Conservation (phyloP, 164 flowering plant genomes). For the Vitis rotundifolia region DNA sequence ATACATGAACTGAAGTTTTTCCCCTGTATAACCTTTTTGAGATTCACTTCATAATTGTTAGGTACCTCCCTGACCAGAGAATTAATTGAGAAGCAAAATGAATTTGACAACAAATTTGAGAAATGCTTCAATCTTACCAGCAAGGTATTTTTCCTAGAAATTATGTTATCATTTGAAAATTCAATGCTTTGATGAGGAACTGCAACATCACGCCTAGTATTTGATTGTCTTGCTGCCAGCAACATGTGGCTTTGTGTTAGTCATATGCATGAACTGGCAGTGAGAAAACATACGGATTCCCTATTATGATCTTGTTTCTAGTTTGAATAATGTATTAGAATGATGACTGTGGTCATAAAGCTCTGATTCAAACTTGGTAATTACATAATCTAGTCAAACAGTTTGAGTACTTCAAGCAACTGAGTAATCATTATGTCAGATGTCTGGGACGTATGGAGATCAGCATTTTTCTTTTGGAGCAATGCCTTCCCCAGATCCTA, state of each 20-base stretch:
- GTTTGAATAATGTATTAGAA: no score
- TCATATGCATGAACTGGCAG: no score
- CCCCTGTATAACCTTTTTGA: not conserved
- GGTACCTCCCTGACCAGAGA: slow-evolving; percentile 47
- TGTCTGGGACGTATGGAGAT: no score
- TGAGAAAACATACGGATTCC: no score
- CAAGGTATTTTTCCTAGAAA: slow-evolving; percentile 50
- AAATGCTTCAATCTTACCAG: slow-evolving; percentile 48
- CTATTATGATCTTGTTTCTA: no score
- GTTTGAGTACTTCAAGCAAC: no score
- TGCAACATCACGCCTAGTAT: not conserved
- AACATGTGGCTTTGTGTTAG: not conserved
- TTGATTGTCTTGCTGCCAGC: not conserved
- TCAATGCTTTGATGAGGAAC: not conserved
- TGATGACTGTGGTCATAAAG: no score
- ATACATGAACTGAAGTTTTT: not conserved
- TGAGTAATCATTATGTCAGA: no score
- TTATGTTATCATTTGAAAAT: not conserved
- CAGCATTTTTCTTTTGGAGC: no score
- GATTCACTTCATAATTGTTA: slow-evolving; percentile 20
- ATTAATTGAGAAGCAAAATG: slow-evolving; percentile 55
- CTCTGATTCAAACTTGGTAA: no score
- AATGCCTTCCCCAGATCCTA: no score
- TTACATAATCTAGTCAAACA: no score
- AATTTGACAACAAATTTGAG: slow-evolving; percentile 69